A percentile compares a stretch with the other conserved stretches of the same genome.
These are phyloP conservation scores for Arabis hirsuta DNA, from an alignment of 345 rosid species.

Conservation along the genomic window DNA sequence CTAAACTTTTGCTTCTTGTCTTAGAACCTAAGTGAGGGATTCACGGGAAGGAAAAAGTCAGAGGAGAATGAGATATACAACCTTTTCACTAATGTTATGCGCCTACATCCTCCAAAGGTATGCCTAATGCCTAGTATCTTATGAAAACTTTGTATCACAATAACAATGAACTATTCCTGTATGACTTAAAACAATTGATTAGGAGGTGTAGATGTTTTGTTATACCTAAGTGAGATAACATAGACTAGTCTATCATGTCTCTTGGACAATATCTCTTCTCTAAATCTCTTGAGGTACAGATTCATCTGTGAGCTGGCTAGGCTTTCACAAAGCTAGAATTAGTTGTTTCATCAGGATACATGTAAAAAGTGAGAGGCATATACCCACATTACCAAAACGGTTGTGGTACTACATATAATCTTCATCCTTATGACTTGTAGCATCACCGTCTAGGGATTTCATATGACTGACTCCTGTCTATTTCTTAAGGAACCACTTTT, in stretches of 20 bases:
- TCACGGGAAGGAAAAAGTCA: slow-evolving; percentile 57
- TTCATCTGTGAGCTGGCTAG: neutral
- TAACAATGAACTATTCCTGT: neutral
- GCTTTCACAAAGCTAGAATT: slow-evolving; percentile 23
- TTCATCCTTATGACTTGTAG: slow-evolving; percentile 16
- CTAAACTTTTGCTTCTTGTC: neutral
- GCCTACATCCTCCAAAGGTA: slow-evolving; percentile 79
- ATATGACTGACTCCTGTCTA: neutral
- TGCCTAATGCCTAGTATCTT: slow-evolving; percentile 24
- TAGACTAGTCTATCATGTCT: slow-evolving; percentile 11
- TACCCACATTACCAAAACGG: neutral
- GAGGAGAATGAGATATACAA: slow-evolving; percentile 64
- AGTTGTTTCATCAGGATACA: slow-evolving; percentile 14
- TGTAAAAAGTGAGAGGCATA: slow-evolving; percentile 11
- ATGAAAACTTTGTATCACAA: neutral
- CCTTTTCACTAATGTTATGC: slow-evolving; percentile 78
- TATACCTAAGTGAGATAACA: slow-evolving; percentile 26
- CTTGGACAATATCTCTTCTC: slow-evolving; percentile 20
- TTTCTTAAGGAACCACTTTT: neutral
- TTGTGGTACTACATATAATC: slow-evolving; percentile 9
- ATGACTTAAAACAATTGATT: slow-evolving; percentile 14
- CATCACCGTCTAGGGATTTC: slow-evolving; percentile 8
- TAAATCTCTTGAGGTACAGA: neutral
- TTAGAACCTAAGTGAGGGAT: slow-evolving; percentile 78
- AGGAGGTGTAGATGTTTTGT: slow-evolving; percentile 12